Percentiles rank a stretch among this genome's conserved stretches.
These are phyloP conservation scores for Pulveroboletus sp. DNA, from an alignment of 768 basidiomycete species.

Conservation along the genomic window DNA sequence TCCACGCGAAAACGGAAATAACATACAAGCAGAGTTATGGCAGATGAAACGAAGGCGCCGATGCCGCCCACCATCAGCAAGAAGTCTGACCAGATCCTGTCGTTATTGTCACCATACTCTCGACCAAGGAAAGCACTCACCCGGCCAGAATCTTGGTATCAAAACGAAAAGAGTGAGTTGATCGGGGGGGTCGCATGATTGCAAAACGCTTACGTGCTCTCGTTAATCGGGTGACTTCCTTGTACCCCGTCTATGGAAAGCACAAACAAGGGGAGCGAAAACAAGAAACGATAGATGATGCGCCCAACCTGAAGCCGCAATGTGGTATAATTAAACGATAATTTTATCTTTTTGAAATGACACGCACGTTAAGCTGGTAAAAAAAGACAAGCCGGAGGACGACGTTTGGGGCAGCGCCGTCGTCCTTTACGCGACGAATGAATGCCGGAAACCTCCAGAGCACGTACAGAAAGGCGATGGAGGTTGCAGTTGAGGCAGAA, in stretches of 20 bases:
- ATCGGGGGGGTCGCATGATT: not conserved
- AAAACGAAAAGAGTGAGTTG: constrained; percentile 1
- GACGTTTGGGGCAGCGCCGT: constrained; percentile 70
- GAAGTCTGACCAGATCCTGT: constrained; percentile 49
- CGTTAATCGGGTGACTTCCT: constrained; percentile 46
- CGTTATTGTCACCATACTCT: not conserved
- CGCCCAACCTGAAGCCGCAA: constrained; percentile 49
- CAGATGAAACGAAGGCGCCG: constrained; percentile 75
- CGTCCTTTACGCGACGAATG: constrained; percentile 63
- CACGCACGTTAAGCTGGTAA: constrained; percentile 71
- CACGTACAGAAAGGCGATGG: constrained; percentile 67
- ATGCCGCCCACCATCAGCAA: constrained; percentile 67
- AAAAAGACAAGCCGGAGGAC: constrained; percentile 72
- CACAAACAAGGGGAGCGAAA: constrained; percentile 63
- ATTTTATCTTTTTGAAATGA: not conserved
- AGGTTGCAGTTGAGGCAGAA: constrained; percentile 60
- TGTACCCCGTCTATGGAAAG: constrained; percentile 63
- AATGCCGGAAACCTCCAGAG: constrained; percentile 68
- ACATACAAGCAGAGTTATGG: constrained; percentile 72
- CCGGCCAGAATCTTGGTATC: constrained; percentile 51
- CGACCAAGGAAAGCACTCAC: constrained; percentile 33
- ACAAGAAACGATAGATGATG: constrained; percentile 72
- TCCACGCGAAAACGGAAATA: not conserved
- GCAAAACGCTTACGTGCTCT: constrained; percentile 49
- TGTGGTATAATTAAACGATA: not conserved